phyloP scores from a whole-genome alignment of 345 rosid genomes.

The Excoecaria agallocha region DNA sequence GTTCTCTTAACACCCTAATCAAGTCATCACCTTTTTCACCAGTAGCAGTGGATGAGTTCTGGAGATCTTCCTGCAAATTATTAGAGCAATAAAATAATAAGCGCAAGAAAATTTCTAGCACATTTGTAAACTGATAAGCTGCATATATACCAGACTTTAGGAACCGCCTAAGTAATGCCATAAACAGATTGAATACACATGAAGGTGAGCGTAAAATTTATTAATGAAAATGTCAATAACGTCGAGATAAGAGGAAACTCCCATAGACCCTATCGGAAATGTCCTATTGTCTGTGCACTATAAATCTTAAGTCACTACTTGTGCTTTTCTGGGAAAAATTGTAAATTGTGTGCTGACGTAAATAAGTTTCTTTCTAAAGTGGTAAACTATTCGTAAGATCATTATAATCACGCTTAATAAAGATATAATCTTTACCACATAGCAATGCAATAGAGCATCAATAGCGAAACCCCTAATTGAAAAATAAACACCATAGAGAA shows the following conservation, averaged over 20 bases:
- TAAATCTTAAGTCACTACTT: neutral
- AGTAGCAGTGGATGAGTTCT: constrained; percentile 46
- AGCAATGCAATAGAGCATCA: no score
- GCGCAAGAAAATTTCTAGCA: constrained; percentile 1
- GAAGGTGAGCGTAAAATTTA: neutral
- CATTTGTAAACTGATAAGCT: neutral
- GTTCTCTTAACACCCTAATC: constrained; percentile 72
- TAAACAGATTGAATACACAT: neutral
- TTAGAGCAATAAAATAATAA: neutral
- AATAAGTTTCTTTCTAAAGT: no score
- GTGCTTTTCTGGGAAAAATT: neutral
- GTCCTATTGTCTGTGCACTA: neutral
- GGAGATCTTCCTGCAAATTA: constrained; percentile 56
- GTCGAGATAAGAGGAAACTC: neutral
- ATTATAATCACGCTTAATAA: no score
- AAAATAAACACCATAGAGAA: no score
- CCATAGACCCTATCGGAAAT: neutral
- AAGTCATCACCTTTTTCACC: constrained; percentile 84
- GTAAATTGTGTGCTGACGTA: no score
- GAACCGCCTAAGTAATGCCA: neutral
- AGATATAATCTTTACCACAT: no score
- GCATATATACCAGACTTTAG: neutral
- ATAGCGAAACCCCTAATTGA: no score
- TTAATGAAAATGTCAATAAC: neutral
- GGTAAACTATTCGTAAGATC: no score